Percentiles rank a stretch among this genome's conserved stretches.
Evolutionary conservation across 2,329 filamentous ascomycete genomes (phyloP).

Genomic region (Grosmannia huntii): DNA sequence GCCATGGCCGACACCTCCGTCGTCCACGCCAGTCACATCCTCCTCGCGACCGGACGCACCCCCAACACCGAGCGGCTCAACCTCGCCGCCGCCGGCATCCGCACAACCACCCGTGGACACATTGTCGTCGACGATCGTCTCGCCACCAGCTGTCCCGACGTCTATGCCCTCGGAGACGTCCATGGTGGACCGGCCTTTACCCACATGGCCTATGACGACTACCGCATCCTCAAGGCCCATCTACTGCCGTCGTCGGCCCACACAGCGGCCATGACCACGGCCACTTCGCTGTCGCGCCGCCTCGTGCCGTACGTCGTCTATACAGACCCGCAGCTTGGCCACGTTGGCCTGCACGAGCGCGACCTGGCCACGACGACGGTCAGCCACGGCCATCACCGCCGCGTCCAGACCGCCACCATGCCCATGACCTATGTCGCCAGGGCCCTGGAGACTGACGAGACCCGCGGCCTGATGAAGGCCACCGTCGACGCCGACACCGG

Average conservation of each 20-base stretch:
- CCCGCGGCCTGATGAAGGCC: not conserved
- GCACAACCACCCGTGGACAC: not conserved
- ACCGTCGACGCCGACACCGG: not conserved
- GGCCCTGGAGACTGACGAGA: not conserved
- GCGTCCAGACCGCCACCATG: not conserved
- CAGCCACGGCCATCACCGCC: not conserved
- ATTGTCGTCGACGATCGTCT: not conserved
- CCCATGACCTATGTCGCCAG: not conserved
- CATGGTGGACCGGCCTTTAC: not conserved
- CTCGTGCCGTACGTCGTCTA: not conserved
- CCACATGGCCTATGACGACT: not conserved
- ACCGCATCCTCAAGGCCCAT: not conserved
- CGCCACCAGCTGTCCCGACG: not conserved
- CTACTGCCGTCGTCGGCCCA: not conserved
- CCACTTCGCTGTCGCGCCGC: not conserved
- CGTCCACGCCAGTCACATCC: not conserved
- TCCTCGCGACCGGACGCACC: not conserved
- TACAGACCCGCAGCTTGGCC: not conserved
- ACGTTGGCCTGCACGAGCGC: not conserved
- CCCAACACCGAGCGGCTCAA: not conserved
- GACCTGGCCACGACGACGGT: not conserved
- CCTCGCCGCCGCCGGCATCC: not conserved
- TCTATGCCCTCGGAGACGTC: not conserved
- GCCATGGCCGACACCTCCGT: not conserved
- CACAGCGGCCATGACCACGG: not conserved